Base-by-base conservation (phyloP, 148 eudicot species). In the Silene conica region DNA sequence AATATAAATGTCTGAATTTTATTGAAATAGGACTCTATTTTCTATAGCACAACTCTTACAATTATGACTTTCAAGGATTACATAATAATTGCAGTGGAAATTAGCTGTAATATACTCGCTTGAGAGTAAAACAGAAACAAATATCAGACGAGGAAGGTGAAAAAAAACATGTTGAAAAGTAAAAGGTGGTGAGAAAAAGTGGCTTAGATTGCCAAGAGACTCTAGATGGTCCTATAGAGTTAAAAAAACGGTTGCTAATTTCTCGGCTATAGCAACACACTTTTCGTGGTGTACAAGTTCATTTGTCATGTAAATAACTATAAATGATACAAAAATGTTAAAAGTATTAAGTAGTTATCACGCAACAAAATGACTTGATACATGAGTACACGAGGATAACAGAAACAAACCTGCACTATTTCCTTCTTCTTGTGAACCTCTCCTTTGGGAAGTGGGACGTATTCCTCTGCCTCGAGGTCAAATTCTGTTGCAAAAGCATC, bases 391-490 rank as follows among this genome's bases (percentile, higher is more conserved):
- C 19, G 22, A 70, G 43, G 63, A 62, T 6, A 34, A 19, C 16
- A 74, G 62, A 77, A 19, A 60, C 85, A 80, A 57, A 96, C 99
- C 95, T 96, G 99, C 65, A 96, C 99, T 66, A 96, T 92, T 84
- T 96, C 97, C 87, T 96, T 92, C 85, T 90, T 92, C 77, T 96
- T 96, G 81, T 92, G 97, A 83, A 96, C 99, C 84, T 96, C 99
- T 81, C 99, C 96, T 80, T 96, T 96, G 28, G 99, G 99, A 77
- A 96, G 96, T 21, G 99, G 97, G 61, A 96, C 99, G 82, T 96
- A 96, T 76, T 96, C 99, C 84, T 92, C 97, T 52, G 97, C 99
- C 87, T 96, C 99, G 14, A 96, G 96, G 83, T 96, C 97, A 67
- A 96, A 96, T 75, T 96, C 99, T 25, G 99, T 92, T 31, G 99